A percentile compares a stretch with the other conserved stretches of the same genome.
phyloP scores from a whole-genome alignment of 2,329 filamentous ascomycete species.

The Beauveria caledonica region DNA sequence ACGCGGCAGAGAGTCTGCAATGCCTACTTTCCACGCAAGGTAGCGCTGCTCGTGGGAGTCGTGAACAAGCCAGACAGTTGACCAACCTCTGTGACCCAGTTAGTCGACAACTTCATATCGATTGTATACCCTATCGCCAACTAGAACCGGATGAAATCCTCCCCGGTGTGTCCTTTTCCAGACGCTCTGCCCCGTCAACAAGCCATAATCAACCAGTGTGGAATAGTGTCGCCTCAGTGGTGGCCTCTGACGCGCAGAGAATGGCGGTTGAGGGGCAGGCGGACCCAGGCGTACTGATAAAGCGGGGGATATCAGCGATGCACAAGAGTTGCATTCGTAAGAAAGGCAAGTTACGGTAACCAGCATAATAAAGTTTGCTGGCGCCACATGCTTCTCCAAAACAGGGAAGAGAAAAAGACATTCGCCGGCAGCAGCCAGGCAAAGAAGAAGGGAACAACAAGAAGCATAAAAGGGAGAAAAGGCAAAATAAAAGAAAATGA shows the following conservation, averaged over 20 bases:
- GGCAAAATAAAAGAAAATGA: background rate
- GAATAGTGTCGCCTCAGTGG: background rate
- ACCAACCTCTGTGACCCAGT: slow-evolving; percentile 11
- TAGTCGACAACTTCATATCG: slow-evolving; percentile 14
- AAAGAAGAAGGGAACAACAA: background rate
- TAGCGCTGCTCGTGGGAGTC: background rate
- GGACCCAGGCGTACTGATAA: background rate
- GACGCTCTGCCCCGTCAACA: background rate
- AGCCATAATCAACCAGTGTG: background rate
- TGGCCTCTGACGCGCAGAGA: background rate
- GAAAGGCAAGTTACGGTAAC: no score
- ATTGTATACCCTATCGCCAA: slow-evolving; percentile 9
- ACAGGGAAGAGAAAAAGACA: no score
- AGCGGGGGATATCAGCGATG: background rate
- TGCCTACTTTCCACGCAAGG: slow-evolving; percentile 10
- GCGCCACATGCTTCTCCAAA: no score
- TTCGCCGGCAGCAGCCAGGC: background rate
- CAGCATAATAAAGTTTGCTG: no score
- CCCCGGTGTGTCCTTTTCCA: slow-evolving; percentile 3
- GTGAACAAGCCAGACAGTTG: slow-evolving; percentile 14
- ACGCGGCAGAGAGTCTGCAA: slow-evolving; percentile 6
- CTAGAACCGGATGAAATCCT: slow-evolving; percentile 10
- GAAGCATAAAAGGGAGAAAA: background rate
- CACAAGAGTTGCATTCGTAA: background rate
- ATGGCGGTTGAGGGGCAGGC: background rate